These are phyloP conservation scores for Tetradesmus lagerheimii DNA, from an alignment of 139 green algal genomes.

Conservation along the genomic window DNA sequence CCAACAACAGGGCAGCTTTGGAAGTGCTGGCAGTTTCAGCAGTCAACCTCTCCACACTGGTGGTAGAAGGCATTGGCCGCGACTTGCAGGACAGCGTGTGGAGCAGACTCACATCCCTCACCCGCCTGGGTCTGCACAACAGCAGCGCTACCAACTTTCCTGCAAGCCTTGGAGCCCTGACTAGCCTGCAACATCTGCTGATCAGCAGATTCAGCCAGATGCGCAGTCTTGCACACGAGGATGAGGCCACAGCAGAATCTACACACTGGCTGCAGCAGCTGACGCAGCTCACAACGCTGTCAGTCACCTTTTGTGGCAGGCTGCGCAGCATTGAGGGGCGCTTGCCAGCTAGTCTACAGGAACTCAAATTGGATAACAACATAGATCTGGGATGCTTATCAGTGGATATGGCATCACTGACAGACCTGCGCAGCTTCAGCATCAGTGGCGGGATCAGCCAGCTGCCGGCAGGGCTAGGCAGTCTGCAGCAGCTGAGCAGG, in stretches of 20 bases:
- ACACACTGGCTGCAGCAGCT: neutral
- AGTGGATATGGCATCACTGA: neutral
- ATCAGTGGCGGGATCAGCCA: neutral
- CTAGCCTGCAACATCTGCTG: neutral
- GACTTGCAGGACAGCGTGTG: neutral
- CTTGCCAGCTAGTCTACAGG: neutral
- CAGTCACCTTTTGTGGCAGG: neutral
- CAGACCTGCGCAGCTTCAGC: neutral
- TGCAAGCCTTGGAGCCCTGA: neutral
- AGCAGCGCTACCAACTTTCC: neutral
- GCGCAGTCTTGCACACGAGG: neutral
- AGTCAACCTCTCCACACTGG: neutral
- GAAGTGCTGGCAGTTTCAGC: neutral
- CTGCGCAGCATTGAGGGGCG: neutral
- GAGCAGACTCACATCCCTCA: neutral
- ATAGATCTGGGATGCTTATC: neutral
- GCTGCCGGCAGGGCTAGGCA: neutral
- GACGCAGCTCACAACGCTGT: neutral
- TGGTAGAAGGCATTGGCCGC: neutral
- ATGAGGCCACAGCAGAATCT: neutral
- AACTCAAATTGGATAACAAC: neutral
- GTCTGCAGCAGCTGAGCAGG: neutral
- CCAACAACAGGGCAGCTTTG: neutral
- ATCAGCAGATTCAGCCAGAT: neutral
- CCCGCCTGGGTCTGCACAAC: neutral